A percentile compares a stretch with the other conserved stretches of the same genome.
Conservation (phyloP, 306 rosid species). For the Geum urbanum region DNA sequence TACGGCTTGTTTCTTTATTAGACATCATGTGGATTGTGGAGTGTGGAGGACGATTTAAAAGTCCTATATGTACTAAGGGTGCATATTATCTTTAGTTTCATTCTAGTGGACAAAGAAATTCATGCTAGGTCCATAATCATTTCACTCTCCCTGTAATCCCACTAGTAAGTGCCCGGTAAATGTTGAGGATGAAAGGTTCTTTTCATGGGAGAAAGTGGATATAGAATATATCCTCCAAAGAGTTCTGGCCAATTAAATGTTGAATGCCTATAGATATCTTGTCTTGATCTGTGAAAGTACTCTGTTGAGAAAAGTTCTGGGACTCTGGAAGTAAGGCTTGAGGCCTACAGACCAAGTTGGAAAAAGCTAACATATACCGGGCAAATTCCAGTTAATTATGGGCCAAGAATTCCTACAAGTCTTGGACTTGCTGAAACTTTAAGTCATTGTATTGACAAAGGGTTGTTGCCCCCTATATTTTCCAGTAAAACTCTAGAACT, state of each 20-base stretch:
- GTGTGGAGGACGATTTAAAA: too few relatives aligned
- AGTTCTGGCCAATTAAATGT: background rate
- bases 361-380: too few relatives aligned
- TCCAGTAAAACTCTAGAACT: constrained; percentile 1
- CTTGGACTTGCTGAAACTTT: background rate
- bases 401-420: too few relatives aligned
- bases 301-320: background rate
- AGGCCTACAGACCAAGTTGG: too few relatives aligned
- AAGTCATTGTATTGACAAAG: background rate
- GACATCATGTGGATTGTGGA: too few relatives aligned
- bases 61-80: too few relatives aligned
- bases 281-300: background rate
- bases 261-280: background rate
- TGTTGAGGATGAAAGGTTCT: background rate
- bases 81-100: background rate
- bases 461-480: background rate
- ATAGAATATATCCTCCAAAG: background rate
- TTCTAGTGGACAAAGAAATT: background rate
- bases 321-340: too few relatives aligned
- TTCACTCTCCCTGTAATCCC: background rate
- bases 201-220: background rate
- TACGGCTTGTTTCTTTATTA: too few relatives aligned
- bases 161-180: background rate
- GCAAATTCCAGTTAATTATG: too few relatives aligned
- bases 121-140: background rate